phyloP scores from a whole-genome alignment of 2,329 filamentous ascomycete species.

The Scortechinia acanthostroma region DNA sequence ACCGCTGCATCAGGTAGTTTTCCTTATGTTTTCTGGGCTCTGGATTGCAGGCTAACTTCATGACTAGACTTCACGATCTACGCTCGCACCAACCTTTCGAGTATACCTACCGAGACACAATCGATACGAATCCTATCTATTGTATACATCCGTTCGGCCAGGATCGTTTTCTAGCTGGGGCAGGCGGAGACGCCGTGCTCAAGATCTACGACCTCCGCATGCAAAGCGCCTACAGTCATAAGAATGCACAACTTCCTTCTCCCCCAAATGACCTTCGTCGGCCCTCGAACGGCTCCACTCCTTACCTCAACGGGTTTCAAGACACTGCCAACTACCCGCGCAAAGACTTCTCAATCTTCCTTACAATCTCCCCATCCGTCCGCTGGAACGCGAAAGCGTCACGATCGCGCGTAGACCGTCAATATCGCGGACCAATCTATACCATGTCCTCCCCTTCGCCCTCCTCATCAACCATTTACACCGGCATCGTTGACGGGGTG shows the following conservation, averaged over 20 bases:
- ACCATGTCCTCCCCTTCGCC: background rate
- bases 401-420: background rate
- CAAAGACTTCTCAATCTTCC: background rate
- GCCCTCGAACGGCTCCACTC: background rate
- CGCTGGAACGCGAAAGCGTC: background rate
- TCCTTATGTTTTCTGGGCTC: slow-evolving; percentile 1
- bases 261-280: background rate
- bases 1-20: background rate
- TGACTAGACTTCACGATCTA: background rate
- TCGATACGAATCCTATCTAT: background rate
- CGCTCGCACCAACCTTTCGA: background rate
- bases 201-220: background rate
- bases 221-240: background rate
- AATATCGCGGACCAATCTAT: background rate
- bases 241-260: background rate
- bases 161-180: background rate
- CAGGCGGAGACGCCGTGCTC: background rate
- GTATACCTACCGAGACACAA: background rate
- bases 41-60: background rate
- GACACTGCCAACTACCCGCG: background rate
- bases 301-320: background rate
- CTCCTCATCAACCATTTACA: background rate
- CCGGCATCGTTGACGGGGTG: background rate
- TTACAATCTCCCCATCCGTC: background rate
- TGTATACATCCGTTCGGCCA: background rate